A percentile compares a stretch with the other conserved stretches of the same genome.
These are phyloP conservation scores for Debaryomycetaceae sp. DNA, from an alignment of 1,139 yeast genomes.

Conservation along the genomic window DNA sequence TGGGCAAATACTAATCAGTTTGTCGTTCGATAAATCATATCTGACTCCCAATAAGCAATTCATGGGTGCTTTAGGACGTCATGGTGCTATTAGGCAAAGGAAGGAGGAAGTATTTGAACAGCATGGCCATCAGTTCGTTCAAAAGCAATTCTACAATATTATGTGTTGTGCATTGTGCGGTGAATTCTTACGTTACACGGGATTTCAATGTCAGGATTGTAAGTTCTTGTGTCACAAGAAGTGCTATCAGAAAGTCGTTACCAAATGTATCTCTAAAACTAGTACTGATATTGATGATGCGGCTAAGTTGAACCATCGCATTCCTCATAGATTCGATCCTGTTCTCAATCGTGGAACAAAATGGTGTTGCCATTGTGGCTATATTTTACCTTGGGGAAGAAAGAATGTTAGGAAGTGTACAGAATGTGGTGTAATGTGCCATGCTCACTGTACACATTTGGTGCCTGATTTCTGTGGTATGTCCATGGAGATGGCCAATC, in stretches of 20 bases:
- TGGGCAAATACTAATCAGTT: constrained; percentile 76
- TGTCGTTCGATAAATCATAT: constrained; percentile 73
- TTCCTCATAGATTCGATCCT: constrained; percentile 94
- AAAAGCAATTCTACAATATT: constrained; percentile 89
- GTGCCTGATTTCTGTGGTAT: constrained; percentile 98
- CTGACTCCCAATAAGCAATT: constrained; percentile 50
- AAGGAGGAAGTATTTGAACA: constrained; percentile 94
- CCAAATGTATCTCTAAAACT: constrained; percentile 91
- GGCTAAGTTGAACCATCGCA: constrained; percentile 88
- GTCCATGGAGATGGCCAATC: constrained; percentile 96
- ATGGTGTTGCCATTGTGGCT: constrained; percentile 99
- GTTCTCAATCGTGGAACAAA: constrained; percentile 90
- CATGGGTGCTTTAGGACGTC: constrained; percentile 86
- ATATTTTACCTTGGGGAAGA: constrained; percentile 89
- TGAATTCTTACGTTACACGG: constrained; percentile 89
- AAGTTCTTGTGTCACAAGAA: constrained; percentile 90
- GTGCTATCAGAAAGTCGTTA: constrained; percentile 90
- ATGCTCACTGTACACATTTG: constrained; percentile 84
- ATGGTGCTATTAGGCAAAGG: constrained; percentile 94
- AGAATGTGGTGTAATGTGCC: constrained; percentile 95
- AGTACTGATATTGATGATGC: constrained; percentile 86
- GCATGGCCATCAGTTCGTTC: constrained; percentile 95
- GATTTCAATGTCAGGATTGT: constrained; percentile 96
- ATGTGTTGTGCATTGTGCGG: constrained; percentile 98
- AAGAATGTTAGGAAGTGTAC: constrained; percentile 92